Percentiles rank a stretch among this genome's conserved stretches.
Conservation (phyloP, 768 basidiomycete species). For the Harrya chromipes region DNA sequence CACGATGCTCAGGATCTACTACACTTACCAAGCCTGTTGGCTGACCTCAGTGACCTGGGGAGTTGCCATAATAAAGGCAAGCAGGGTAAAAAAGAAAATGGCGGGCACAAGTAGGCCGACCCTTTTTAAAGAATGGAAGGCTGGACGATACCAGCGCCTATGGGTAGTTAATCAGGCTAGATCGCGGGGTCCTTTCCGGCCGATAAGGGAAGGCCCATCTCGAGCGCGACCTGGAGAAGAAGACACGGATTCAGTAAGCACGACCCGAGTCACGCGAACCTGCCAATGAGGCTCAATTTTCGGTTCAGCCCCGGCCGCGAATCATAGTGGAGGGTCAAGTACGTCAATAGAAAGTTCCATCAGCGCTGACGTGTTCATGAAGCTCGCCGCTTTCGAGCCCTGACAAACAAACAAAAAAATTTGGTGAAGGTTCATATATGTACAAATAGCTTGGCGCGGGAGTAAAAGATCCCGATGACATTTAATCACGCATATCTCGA, state of each 20-base stretch:
- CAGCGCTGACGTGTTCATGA: conserved; percentile 30
- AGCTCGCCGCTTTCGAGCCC: conserved; percentile 21
- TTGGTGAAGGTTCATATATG: conserved; percentile 32
- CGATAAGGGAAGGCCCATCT: conserved; percentile 29
- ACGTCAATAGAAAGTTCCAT: conserved; percentile 36
- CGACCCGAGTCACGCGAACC: conserved; percentile 27
- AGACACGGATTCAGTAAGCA: conserved; percentile 20
- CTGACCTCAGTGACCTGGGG: conserved; percentile 57
- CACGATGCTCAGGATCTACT: conserved; percentile 6
- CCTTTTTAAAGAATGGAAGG: conserved; percentile 38
- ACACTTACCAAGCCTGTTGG: conserved; percentile 63
- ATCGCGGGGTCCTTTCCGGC: conserved; percentile 50
- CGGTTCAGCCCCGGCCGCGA: conserved; percentile 28
- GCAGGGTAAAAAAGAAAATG: conserved; percentile 31
- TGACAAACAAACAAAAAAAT: conserved; percentile 24
- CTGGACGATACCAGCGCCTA: conserved; percentile 29
- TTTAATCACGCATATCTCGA: conserved; percentile 10
- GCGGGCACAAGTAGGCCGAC: conserved; percentile 20
- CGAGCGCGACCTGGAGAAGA: conserved; percentile 22
- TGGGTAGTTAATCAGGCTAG: conserved; percentile 54
- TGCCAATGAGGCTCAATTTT: conserved; percentile 8
- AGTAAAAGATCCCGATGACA: conserved; percentile 9
- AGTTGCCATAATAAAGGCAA: conserved; percentile 47
- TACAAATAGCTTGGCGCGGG: conserved; percentile 27
- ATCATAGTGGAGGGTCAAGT: conserved; percentile 23